Percentiles rank a stretch among this genome's conserved stretches.
These are phyloP conservation scores for Chrysanthemum lavandulifolium DNA, from an alignment of 129 eudicot species.

Conservation along the genomic window DNA sequence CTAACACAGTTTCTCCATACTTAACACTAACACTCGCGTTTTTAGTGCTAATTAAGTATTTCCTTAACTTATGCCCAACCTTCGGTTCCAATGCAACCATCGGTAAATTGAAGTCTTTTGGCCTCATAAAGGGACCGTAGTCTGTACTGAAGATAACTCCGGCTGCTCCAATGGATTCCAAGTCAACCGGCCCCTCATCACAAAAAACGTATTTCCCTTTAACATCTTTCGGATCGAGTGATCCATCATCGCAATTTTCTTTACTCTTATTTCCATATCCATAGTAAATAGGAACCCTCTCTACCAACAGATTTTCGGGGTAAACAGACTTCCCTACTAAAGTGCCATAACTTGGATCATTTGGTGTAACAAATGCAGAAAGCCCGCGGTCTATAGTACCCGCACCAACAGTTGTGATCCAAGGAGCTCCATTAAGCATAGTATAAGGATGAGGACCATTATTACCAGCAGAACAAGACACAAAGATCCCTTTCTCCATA, in stretches of 20 bases:
- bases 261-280: slow-evolving; percentile 48
- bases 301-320: slow-evolving; percentile 37
- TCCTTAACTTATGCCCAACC: slow-evolving; percentile 25
- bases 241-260: slow-evolving; percentile 36
- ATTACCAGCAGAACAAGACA: slow-evolving; percentile 17
- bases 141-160: slow-evolving; percentile 45
- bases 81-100: slow-evolving; percentile 26
- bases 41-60: slow-evolving; percentile 27
- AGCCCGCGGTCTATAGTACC: slow-evolving; percentile 15
- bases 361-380: background rate
- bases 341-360: slow-evolving; percentile 3
- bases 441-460: slow-evolving; percentile 8
- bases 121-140: slow-evolving; percentile 14
- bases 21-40: slow-evolving; percentile 40
- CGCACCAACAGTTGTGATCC: slow-evolving; percentile 15
- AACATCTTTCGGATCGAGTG: slow-evolving; percentile 46
- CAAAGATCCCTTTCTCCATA: slow-evolving; percentile 21
- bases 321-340: slow-evolving; percentile 21
- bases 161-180: slow-evolving; percentile 32
- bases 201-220: slow-evolving; percentile 44
- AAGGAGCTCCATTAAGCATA: slow-evolving; percentile 6
- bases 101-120: slow-evolving; percentile 37
- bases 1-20: slow-evolving; percentile 35
- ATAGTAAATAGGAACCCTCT: slow-evolving; percentile 46
- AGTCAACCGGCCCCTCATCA: slow-evolving; percentile 23